These are phyloP conservation scores for Suhomyces panamericanus DNA, from an alignment of 1,139 yeast genomes.

Conservation along the genomic window DNA sequence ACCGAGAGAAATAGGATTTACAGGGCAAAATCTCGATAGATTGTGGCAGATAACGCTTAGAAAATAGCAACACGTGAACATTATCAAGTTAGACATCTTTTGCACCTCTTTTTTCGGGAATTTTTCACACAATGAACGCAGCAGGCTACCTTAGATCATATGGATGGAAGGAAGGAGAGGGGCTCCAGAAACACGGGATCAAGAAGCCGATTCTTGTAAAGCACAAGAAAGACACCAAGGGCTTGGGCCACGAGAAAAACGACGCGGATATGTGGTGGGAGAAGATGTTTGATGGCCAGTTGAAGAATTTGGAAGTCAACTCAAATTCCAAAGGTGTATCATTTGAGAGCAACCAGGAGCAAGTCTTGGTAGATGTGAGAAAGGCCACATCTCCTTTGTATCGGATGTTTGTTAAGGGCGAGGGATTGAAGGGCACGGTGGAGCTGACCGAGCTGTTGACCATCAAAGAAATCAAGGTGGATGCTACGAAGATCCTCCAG, in stretches of 20 bases:
- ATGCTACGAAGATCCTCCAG: constrained; percentile 17
- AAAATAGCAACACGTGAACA: too few species aligned
- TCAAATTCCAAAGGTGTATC: constrained; percentile 26
- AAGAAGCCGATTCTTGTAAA: constrained; percentile 84
- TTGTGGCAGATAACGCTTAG: too few species aligned
- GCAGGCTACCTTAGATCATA: constrained; percentile 67
- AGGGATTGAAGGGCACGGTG: constrained; percentile 77
- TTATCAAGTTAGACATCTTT: background rate
- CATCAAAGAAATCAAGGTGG: constrained; percentile 16
- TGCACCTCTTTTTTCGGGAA: background rate
- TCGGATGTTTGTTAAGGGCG: constrained; percentile 81
- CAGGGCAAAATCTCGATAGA: background rate
- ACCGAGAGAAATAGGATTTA: background rate
- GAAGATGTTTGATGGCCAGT: constrained; percentile 85
- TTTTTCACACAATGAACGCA: constrained; percentile 59
- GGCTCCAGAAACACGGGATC: constrained; percentile 75
- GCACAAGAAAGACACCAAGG: constrained; percentile 88
- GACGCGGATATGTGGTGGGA: constrained; percentile 98
- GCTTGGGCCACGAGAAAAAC: constrained; percentile 71
- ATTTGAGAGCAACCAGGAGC: constrained; percentile 46
- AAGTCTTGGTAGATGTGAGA: constrained; percentile 41
- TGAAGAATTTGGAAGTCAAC: constrained; percentile 71
- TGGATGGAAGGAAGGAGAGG: constrained; percentile 94
- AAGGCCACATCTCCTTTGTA: constrained; percentile 62
- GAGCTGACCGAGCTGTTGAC: constrained; percentile 34